Evolutionary conservation across 2,329 filamentous ascomycete species (phyloP).

Genomic region (Phialophora expanda): DNA sequence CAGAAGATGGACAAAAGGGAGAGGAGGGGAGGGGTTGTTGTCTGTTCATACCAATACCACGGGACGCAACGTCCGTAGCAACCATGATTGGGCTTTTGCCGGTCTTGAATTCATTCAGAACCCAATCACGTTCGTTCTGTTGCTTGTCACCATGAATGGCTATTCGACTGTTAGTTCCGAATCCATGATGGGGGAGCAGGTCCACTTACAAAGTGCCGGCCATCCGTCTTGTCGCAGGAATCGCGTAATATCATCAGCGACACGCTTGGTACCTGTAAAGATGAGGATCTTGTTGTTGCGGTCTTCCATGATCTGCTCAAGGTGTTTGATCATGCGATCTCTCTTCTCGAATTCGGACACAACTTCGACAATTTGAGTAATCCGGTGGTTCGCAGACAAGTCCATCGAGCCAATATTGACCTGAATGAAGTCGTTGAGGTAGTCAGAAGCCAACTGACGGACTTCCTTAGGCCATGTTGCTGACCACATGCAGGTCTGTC

Average conservation of each 20-base stretch:
- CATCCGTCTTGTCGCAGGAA: constrained; percentile 98
- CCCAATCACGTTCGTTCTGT: constrained; percentile 99
- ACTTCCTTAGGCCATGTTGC: constrained; percentile 99
- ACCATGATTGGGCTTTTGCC: constrained; percentile 99
- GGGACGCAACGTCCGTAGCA: constrained; percentile 98
- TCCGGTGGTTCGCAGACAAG: constrained; percentile 93
- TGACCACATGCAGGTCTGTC: constrained; percentile 99
- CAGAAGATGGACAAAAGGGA: constrained; percentile 45
- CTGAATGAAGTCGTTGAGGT: constrained; percentile 94
- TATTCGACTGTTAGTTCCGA: constrained; percentile 53
- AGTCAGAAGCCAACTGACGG: constrained; percentile 85
- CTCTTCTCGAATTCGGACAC: constrained; percentile 97
- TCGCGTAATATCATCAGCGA: constrained; percentile 95
- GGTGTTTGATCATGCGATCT: constrained; percentile 93
- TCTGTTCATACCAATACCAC: constrained; percentile 97
- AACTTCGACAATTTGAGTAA: constrained; percentile 97
- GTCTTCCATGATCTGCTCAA: constrained; percentile 97
- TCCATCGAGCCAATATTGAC: constrained; percentile 98
- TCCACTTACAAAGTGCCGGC: constrained; percentile 85
- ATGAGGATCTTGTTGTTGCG: constrained; percentile 94
- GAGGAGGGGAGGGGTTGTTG: constrained; percentile 49
- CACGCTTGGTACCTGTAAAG: constrained; percentile 84
- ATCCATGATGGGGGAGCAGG: background rate
- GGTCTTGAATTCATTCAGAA: constrained; percentile 98
- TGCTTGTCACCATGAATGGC: constrained; percentile 99